Conservation (phyloP, 2,329 filamentous ascomycete species). For the Teratosphaeria gauchensis region DNA sequence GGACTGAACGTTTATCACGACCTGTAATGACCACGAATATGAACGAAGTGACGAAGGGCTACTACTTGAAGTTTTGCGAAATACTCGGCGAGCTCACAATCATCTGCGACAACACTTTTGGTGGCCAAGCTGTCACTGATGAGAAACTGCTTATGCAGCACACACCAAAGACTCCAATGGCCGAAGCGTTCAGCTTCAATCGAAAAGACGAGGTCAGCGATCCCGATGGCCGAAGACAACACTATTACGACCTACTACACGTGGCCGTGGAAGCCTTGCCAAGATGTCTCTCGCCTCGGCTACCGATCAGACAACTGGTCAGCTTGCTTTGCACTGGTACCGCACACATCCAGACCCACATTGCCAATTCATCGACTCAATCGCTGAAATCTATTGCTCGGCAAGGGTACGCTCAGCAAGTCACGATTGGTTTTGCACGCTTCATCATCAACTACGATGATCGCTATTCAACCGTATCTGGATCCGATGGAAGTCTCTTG, state of each 20-base stretch:
- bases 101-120: constrained; percentile 93
- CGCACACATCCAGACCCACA: constrained; percentile 85
- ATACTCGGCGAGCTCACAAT: constrained; percentile 93
- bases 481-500: constrained; percentile 77
- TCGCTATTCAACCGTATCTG: constrained; percentile 88
- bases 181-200: constrained; percentile 86
- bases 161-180: constrained; percentile 86
- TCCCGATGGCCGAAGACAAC: constrained; percentile 74
- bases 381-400: constrained; percentile 91
- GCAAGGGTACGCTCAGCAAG: constrained; percentile 86
- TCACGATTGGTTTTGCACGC: constrained; percentile 89
- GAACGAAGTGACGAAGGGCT: constrained; percentile 68
- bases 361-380: constrained; percentile 82
- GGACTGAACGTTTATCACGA: constrained; percentile 57
- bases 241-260: constrained; percentile 90
- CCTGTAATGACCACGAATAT: constrained; percentile 54
- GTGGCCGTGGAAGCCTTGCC: constrained; percentile 92
- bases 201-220: constrained; percentile 69
- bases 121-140: constrained; percentile 86
- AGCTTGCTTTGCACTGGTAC: constrained; percentile 94
- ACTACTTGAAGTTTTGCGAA: constrained; percentile 85
- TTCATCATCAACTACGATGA: constrained; percentile 99
- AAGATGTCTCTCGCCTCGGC: constrained; percentile 81
- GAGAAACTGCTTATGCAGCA: constrained; percentile 71
- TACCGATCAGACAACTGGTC: constrained; percentile 86